phyloP scores from a whole-genome alignment of 148 eudicot species.

The Agrostemma githago region DNA sequence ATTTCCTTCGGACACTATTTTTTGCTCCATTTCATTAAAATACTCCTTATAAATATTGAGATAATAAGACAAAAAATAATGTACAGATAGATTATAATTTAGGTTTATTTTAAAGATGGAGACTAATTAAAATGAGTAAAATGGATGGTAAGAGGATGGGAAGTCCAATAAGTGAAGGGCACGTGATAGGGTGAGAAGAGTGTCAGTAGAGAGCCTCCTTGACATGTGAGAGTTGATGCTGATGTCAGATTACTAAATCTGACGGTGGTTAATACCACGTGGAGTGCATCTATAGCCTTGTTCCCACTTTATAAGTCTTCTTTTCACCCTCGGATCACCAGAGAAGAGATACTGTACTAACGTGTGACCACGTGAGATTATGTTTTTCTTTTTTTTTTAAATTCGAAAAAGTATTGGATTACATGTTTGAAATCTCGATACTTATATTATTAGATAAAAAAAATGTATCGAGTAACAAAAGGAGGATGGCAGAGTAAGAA shows the following conservation, averaged over 20 bases:
- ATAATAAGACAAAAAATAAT: too few species aligned
- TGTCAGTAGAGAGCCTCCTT: slow-evolving; percentile 32
- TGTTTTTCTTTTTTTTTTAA: background rate
- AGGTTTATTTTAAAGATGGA: too few species aligned
- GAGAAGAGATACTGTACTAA: slow-evolving; percentile 3
- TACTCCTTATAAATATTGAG: too few species aligned
- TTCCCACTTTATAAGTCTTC: background rate
- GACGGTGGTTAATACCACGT: slow-evolving; percentile 60
- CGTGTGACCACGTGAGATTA: slow-evolving; percentile 45
- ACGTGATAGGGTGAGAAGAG: slow-evolving; percentile 38
- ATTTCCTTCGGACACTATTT: too few species aligned
- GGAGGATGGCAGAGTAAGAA: too few species aligned
- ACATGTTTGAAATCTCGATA: too few species aligned
- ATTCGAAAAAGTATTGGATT: too few species aligned
- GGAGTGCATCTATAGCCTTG: slow-evolving; percentile 18
- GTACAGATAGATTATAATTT: too few species aligned
- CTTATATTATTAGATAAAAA: too few species aligned
- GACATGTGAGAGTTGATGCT: slow-evolving; percentile 38
- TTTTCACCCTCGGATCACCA: slow-evolving; percentile 20
- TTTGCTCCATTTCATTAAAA: too few species aligned
- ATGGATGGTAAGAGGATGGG: slow-evolving; percentile 1
- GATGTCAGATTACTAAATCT: slow-evolving; percentile 22
- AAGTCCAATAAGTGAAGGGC: slow-evolving; percentile 22
- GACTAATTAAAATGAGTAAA: background rate
- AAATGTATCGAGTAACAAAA: too few species aligned